These are phyloP conservation scores for Pseudogymnoascus sp. DNA, from an alignment of 2,329 filamentous ascomycete genomes.

Conservation along the genomic window DNA sequence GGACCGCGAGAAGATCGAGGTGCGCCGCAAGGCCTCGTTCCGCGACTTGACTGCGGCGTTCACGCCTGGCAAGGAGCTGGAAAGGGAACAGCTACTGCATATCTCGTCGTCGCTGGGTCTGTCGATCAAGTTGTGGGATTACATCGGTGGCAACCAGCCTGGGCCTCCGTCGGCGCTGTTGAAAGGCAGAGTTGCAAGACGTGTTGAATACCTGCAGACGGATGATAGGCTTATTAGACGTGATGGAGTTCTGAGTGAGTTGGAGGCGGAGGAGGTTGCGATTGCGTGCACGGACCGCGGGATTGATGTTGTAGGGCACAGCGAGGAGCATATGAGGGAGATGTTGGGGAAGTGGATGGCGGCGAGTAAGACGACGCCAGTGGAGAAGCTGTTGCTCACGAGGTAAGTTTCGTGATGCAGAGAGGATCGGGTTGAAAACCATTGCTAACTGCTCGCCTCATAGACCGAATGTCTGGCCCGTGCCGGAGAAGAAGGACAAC, in stretches of 20 bases:
- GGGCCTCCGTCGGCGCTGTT: constrained; percentile 44
- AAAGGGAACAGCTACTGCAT: constrained; percentile 34
- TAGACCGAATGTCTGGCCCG: not conserved
- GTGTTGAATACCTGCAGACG: constrained; percentile 55
- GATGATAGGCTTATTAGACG: constrained; percentile 65
- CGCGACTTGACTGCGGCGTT: constrained; percentile 29
- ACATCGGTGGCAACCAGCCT: constrained; percentile 33
- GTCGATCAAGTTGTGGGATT: constrained; percentile 35
- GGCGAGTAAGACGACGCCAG: constrained; percentile 27
- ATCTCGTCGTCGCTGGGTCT: constrained; percentile 34
- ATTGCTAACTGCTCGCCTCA: not conserved
- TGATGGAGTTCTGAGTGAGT: constrained; percentile 51
- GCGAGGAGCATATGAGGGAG: constrained; percentile 31
- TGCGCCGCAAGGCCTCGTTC: constrained; percentile 44
- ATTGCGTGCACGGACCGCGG: constrained; percentile 68
- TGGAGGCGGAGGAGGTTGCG: constrained; percentile 58
- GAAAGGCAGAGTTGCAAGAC: constrained; percentile 42
- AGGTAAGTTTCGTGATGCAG: constrained; percentile 25
- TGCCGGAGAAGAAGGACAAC: not conserved
- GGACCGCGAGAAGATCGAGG: constrained; percentile 48
- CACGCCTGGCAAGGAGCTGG: constrained; percentile 27
- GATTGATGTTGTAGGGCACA: constrained; percentile 43
- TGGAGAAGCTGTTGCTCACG: constrained; percentile 27
- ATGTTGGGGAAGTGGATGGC: constrained; percentile 35
- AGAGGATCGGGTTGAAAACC: not conserved